These are phyloP conservation scores for Strombidium stylifer DNA, from an alignment of 73 alveolate species.

Conservation along the genomic window DNA sequence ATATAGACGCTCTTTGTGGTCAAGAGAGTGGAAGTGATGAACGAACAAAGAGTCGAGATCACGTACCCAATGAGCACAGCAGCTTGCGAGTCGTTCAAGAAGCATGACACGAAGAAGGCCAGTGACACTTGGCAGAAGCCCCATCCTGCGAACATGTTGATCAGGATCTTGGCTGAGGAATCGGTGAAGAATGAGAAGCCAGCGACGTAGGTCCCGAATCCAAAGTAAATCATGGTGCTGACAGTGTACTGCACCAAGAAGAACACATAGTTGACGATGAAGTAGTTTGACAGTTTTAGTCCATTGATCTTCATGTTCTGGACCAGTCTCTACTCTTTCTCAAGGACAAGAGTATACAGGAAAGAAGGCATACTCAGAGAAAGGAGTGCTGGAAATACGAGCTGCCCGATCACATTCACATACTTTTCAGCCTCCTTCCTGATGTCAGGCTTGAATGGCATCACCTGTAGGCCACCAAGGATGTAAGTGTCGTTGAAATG, in stretches of 20 bases:
- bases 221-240: slow-evolving; percentile 64
- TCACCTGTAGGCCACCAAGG: slow-evolving; percentile 82
- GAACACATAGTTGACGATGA: slow-evolving; percentile 83
- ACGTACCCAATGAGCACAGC: slow-evolving; percentile 93
- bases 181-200: slow-evolving; percentile 77
- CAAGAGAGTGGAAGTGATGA: slow-evolving; percentile 70
- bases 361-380: slow-evolving; percentile 93
- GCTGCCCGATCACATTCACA: slow-evolving; percentile 79
- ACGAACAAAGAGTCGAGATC: slow-evolving; percentile 80
- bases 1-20: slow-evolving; percentile 83
- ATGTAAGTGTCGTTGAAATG: slow-evolving; percentile 79
- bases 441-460: slow-evolving; percentile 90
- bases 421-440: slow-evolving; percentile 79
- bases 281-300: slow-evolving; percentile 90
- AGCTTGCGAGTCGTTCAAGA: slow-evolving; percentile 87
- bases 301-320: slow-evolving; percentile 98
- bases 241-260: slow-evolving; percentile 64
- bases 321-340: slow-evolving; percentile 93
- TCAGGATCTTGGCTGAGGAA: slow-evolving; percentile 70
- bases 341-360: slow-evolving; percentile 91
- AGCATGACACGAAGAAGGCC: slow-evolving; percentile 91
- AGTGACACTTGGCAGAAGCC: slow-evolving; percentile 93
- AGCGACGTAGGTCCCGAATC: slow-evolving; percentile 73
- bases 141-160: slow-evolving; percentile 85
- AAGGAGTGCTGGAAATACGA: slow-evolving; percentile 84